phyloP scores from a whole-genome alignment of 768 basidiomycete genomes.

The Suillus clintonianus region DNA sequence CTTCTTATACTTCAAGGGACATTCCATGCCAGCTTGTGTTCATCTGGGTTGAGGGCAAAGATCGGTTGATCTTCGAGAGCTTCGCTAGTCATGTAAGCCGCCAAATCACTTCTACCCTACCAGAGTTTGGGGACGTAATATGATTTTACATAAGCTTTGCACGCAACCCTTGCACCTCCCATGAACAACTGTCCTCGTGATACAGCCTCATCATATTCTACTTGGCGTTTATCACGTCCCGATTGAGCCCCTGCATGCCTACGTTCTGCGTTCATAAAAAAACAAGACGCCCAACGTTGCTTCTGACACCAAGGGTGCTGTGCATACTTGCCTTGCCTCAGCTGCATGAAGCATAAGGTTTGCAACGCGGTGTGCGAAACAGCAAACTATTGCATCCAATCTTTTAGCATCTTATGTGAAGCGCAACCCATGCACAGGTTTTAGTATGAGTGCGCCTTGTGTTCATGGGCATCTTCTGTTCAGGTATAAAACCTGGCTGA shows the following conservation, averaged over 20 bases:
- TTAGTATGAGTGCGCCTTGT: background rate
- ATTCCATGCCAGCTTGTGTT: constrained; percentile 21
- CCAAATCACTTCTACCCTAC: constrained; percentile 35
- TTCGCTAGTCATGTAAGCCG: constrained; percentile 66
- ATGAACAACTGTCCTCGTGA: too few species aligned
- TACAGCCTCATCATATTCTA: background rate
- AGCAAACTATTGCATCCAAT: background rate
- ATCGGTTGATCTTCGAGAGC: constrained; percentile 62
- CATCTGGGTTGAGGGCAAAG: constrained; percentile 61
- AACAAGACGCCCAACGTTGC: background rate
- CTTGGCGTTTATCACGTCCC: background rate
- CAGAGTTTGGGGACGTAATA: background rate
- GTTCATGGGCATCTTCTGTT: background rate
- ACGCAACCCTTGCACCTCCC: too few species aligned
- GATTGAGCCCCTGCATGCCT: background rate
- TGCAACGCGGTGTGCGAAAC: background rate
- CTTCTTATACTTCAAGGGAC: constrained; percentile 11
- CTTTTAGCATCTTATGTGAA: background rate
- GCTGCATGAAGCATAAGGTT: background rate
- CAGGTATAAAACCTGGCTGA: background rate
- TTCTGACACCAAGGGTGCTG: background rate
- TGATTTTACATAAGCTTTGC: background rate
- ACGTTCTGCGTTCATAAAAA: background rate
- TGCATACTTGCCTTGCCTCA: background rate
- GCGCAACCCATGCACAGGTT: background rate